Evolutionary conservation across 805 yeast species (phyloP), one percentile per base, ranked within the genome.

Genomic region (Candida boidinii): DNA sequence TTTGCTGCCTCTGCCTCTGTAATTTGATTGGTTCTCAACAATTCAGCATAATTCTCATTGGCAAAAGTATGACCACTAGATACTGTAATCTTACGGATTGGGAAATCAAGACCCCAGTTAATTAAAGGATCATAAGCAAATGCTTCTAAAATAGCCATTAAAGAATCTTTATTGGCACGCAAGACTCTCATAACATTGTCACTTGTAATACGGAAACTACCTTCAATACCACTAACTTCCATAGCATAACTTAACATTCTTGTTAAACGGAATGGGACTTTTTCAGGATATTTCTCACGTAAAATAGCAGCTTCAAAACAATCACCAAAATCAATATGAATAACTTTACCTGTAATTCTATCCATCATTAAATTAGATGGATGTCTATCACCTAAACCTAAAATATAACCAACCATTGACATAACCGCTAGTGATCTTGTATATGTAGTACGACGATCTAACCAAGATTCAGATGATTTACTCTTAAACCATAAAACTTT

Each of bases 201-300:
- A 57, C 96, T 84, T 0, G 97, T 88, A 25, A 92, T 88, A 47
- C 97, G 71, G 70, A 85, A 92, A 23, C 95, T 84, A 3, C 99
- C 99, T 58, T 92, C 97, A 41, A 92, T 87, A 7, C 98, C 98
- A 58, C 95, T 83, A 3, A 92, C 97, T 55, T 94, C 99, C 96
- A 92, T 90, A 0, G 97, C 99, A 55, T 87, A 87, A 16, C 94
- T 87, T 43, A 94, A 67, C 99, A 92, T 92, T 56, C 98, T 68
- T 0, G 99, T 92, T 37, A 92, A 68, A 55, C 99, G 71, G 64
- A 92, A 92, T 7, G 99, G 99, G 17, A 92, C 98, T 55, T 88
- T 90, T 50, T 92, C 99, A 0, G 99, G 99, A 56, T 83, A 94
- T 53, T 92, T 92, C 46, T 94, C 98, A 44, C 99, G 74, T 39